These are phyloP conservation scores for Phylloporus sp. DNA, from an alignment of 768 basidiomycete genomes.

Conservation along the genomic window DNA sequence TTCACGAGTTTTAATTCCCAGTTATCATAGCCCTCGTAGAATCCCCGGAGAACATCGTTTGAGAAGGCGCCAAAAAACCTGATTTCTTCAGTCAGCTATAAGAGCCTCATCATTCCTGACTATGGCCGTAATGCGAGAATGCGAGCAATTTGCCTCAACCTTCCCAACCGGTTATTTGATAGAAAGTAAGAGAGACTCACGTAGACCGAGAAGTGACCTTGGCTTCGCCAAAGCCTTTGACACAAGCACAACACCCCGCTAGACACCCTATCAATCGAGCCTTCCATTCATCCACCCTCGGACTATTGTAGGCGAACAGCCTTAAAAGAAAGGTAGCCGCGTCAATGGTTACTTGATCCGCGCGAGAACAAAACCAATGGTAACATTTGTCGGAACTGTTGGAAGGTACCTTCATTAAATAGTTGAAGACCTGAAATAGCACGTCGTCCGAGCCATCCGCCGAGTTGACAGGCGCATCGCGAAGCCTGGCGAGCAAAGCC, in stretches of 20 bases:
- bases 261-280: conserved; percentile 52
- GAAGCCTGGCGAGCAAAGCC: conserved; percentile 50
- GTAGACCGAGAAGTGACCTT: conserved; percentile 63
- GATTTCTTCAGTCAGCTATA: conserved; percentile 15
- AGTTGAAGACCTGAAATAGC: conserved; percentile 47
- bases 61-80: conserved; percentile 77
- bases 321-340: conserved; percentile 81
- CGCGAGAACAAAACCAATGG: conserved; percentile 83
- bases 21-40: conserved; percentile 58
- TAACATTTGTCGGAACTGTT: conserved; percentile 35
- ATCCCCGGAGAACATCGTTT: conserved; percentile 45
- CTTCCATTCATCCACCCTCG: conserved; percentile 62
- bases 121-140: conserved; percentile 8
- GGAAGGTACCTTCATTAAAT: conserved; percentile 48
- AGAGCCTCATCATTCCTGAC: not conserved
- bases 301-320: conserved; percentile 71
- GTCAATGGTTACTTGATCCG: conserved; percentile 50
- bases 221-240: conserved; percentile 57
- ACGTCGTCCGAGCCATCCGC: conserved; percentile 44
- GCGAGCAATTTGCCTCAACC: conserved; percentile 6
- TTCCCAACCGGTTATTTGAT: not conserved
- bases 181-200: conserved; percentile 46
- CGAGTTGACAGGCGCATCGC: conserved; percentile 55
- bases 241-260: conserved; percentile 64
- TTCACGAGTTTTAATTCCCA: conserved; percentile 62